Percentiles rank a stretch among this genome's conserved stretches.
These are phyloP conservation scores for Umbelopsis isabellina DNA, from an alignment of 192 early-diverging fungal genomes.

Conservation along the genomic window DNA sequence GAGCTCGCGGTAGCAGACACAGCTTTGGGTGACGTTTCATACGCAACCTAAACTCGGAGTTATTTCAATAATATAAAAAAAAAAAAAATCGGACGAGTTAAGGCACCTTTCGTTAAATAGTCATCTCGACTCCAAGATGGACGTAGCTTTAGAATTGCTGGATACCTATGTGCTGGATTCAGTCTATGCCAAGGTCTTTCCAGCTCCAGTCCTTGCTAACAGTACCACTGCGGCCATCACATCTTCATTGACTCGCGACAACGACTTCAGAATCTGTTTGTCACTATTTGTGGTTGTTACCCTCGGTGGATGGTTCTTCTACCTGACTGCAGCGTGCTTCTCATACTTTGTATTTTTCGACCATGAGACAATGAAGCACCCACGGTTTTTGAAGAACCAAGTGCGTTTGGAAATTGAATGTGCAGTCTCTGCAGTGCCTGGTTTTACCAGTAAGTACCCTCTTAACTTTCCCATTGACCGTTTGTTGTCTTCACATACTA, in stretches of 20 bases:
- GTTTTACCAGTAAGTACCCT: constrained; percentile 56
- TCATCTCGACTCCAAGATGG: constrained; percentile 52
- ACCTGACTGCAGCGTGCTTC: constrained; percentile 74
- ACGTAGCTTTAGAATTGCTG: constrained; percentile 61
- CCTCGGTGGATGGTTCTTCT: constrained; percentile 78
- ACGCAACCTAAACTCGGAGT: background rate
- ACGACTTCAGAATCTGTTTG: constrained; percentile 70
- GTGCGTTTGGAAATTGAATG: constrained; percentile 84
- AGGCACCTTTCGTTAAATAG: background rate
- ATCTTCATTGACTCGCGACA: constrained; percentile 56
- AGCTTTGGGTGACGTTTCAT: constrained; percentile 13
- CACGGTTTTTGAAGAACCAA: constrained; percentile 92
- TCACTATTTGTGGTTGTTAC: constrained; percentile 75
- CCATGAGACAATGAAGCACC: constrained; percentile 87
- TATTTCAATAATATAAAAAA: background rate
- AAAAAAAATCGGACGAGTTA: background rate
- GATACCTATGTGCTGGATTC: constrained; percentile 69
- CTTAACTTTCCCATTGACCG: background rate
- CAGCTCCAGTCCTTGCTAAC: constrained; percentile 45
- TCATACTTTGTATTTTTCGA: constrained; percentile 91
- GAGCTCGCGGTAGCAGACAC: background rate
- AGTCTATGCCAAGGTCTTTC: constrained; percentile 55
- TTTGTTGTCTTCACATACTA: background rate
- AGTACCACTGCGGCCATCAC: constrained; percentile 38
- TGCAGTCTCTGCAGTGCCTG: constrained; percentile 78